Evolutionary conservation across 2,329 filamentous ascomycete species (phyloP).

Genomic region (Metarhizium robertsii): DNA sequence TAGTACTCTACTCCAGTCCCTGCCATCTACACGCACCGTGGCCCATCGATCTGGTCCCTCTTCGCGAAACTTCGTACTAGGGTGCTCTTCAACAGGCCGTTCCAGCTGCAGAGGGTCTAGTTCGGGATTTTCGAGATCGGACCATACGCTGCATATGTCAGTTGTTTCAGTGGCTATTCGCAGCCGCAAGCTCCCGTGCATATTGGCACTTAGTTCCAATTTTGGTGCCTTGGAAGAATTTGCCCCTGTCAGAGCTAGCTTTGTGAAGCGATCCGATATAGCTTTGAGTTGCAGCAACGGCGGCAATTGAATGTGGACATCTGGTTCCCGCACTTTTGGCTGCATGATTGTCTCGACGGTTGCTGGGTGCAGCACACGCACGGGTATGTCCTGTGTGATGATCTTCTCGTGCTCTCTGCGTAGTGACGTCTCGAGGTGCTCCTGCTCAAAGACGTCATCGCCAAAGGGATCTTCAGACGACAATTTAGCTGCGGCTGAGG

Average conservation of each 20-base stretch:
- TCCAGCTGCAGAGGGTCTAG: constrained; percentile 70
- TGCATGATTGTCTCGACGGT: constrained; percentile 91
- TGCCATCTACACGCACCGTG: constrained; percentile 81
- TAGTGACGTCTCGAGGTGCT: constrained; percentile 47
- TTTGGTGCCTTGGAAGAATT: constrained; percentile 45
- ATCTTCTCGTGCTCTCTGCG: constrained; percentile 75
- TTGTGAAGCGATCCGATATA: constrained; percentile 92
- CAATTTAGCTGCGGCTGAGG: constrained; percentile 17
- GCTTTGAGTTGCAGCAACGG: constrained; percentile 81
- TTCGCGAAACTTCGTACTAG: constrained; percentile 68
- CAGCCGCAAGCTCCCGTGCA: constrained; percentile 79
- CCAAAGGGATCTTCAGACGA: constrained; percentile 29
- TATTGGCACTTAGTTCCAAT: constrained; percentile 83
- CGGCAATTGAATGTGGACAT: constrained; percentile 88
- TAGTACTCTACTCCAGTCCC: constrained; percentile 90
- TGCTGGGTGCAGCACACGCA: constrained; percentile 74
- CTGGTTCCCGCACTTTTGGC: constrained; percentile 79
- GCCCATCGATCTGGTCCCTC: constrained; percentile 79
- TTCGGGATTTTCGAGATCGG: constrained; percentile 75
- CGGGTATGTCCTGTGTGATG: constrained; percentile 93
- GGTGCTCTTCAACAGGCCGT: constrained; percentile 66
- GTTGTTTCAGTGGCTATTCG: constrained; percentile 76
- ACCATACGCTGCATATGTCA: constrained; percentile 79
- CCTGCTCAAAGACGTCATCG: constrained; percentile 34
- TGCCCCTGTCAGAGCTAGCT: constrained; percentile 54